A percentile compares a stretch with the other conserved stretches of the same genome.
Conservation (phyloP, 768 basidiomycete genomes). For the Lyophyllum semitale region DNA sequence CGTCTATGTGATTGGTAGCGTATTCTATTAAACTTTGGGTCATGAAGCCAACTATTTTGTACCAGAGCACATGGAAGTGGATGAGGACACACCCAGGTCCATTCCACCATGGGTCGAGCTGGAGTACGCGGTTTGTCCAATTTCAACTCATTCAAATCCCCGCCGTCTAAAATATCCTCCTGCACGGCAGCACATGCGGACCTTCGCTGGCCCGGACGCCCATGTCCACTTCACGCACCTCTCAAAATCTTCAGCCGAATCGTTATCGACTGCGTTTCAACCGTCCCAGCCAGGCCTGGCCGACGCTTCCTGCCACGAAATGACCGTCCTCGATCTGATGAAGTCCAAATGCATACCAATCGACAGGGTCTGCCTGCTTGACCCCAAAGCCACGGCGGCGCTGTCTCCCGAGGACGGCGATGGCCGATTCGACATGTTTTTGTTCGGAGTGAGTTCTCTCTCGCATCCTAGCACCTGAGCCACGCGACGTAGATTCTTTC, state of each 20-base stretch:
- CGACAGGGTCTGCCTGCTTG: constrained; percentile 85
- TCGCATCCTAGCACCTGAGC: not conserved
- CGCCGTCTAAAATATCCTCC: not conserved
- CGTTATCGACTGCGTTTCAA: constrained; percentile 43
- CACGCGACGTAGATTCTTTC: not conserved
- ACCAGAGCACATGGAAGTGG: constrained; percentile 94
- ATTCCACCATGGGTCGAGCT: constrained; percentile 91
- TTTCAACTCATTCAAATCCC: constrained; percentile 3
- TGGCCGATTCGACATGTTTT: constrained; percentile 79
- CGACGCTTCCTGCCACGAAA: constrained; percentile 46
- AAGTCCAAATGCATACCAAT: constrained; percentile 39
- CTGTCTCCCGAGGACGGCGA: constrained; percentile 79
- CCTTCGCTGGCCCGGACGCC: constrained; percentile 63
- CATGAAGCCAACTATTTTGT: constrained; percentile 10
- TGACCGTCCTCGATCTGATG: constrained; percentile 64
- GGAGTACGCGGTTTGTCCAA: constrained; percentile 73
- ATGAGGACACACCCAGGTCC: constrained; percentile 70
- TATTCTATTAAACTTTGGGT: not conserved
- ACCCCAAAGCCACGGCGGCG: constrained; percentile 76
- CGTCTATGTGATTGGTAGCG: constrained; percentile 59
- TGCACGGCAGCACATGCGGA: constrained; percentile 79
- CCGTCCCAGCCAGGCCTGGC: constrained; percentile 26
- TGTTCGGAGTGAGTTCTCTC: constrained; percentile 75
- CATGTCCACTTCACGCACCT: constrained; percentile 85
- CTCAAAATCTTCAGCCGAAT: constrained; percentile 65